phyloP scores from a whole-genome alignment of 371 early-diverging fungal genomes.

The Mucor saturninus region DNA sequence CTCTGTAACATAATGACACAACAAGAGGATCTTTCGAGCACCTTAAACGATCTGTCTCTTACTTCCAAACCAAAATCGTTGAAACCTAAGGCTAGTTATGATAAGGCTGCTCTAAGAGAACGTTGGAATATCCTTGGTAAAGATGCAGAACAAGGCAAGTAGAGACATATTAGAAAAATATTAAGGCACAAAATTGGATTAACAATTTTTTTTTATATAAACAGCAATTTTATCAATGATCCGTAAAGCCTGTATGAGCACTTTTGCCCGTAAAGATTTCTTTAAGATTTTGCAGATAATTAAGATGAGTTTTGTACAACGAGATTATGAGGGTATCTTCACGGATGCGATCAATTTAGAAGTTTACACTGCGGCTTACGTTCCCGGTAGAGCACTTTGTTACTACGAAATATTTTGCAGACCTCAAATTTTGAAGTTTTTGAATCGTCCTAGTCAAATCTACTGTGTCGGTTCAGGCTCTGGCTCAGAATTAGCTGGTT shows the following conservation, averaged over 20 bases:
- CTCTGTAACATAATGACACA: neutral
- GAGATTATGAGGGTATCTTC: slow-evolving; percentile 88
- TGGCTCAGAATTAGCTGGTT: slow-evolving; percentile 85
- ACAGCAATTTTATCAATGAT: slow-evolving; percentile 71
- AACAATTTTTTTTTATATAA: neutral
- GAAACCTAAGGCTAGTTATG: slow-evolving; percentile 26
- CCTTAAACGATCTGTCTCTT: neutral
- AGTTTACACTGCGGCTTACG: slow-evolving; percentile 87
- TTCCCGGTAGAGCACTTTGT: slow-evolving; percentile 85
- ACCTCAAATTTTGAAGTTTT: slow-evolving; percentile 55
- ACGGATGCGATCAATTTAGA: slow-evolving; percentile 70
- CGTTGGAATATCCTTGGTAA: slow-evolving; percentile 46
- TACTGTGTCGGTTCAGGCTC: slow-evolving; percentile 85
- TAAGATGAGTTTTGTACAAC: slow-evolving; percentile 78
- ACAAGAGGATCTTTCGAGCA: neutral
- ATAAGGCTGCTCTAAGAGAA: slow-evolving; percentile 40
- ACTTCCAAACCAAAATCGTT: neutral
- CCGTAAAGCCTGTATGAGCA: slow-evolving; percentile 64
- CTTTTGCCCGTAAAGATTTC: slow-evolving; percentile 68
- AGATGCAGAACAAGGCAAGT: slow-evolving; percentile 63
- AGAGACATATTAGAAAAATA: slow-evolving; percentile 1
- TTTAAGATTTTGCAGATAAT: slow-evolving; percentile 68
- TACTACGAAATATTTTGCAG: slow-evolving; percentile 78
- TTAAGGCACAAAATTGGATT: neutral
- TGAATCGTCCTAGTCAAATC: slow-evolving; percentile 49